A percentile compares a stretch with the other conserved stretches of the same genome.
Conservation (phyloP, 1,284 basidiomycete genomes). For the Papiliotrema flavescens region DNA sequence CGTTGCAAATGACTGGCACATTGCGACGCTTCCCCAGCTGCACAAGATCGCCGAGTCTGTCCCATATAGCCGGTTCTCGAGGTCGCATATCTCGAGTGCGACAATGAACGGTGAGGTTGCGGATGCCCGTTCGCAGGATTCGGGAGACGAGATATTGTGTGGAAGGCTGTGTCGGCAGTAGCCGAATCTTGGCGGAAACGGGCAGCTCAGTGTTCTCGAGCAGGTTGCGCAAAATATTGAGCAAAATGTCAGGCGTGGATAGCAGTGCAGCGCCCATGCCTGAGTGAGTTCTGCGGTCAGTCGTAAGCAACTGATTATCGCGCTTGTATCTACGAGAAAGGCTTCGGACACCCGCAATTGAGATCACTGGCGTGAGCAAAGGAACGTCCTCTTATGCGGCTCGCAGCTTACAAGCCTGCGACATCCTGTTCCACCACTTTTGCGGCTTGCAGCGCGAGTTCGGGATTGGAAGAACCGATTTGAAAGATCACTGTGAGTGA, state of each 20-base stretch:
- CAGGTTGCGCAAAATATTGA: conserved; percentile 75
- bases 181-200: conserved; percentile 86
- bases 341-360: conserved; percentile 77
- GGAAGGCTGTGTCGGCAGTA: conserved; percentile 78
- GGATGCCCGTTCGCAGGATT: conserved; percentile 83
- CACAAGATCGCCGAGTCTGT: conserved; percentile 78
- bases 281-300: conserved; percentile 60
- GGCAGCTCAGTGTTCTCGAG: conserved; percentile 72
- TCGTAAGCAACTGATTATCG: neutral
- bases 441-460: conserved; percentile 87
- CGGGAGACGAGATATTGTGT: conserved; percentile 82
- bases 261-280: conserved; percentile 98
- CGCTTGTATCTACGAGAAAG: conserved; percentile 63
- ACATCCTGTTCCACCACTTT: conserved; percentile 82
- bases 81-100: conserved; percentile 90
- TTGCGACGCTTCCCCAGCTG: conserved; percentile 56
- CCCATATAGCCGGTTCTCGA: conserved; percentile 71
- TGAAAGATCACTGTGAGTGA: conserved; percentile 56
- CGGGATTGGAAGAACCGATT: conserved; percentile 84
- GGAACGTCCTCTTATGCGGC: neutral
- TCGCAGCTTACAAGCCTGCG: conserved; percentile 62
- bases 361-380: conserved; percentile 38
- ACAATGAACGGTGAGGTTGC: conserved; percentile 90
- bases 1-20: conserved; percentile 87
- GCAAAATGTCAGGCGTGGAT: conserved; percentile 83